Evolutionary conservation across 2,329 filamentous ascomycete genomes (phyloP).

Genomic region (Diaporthe amygdali): DNA sequence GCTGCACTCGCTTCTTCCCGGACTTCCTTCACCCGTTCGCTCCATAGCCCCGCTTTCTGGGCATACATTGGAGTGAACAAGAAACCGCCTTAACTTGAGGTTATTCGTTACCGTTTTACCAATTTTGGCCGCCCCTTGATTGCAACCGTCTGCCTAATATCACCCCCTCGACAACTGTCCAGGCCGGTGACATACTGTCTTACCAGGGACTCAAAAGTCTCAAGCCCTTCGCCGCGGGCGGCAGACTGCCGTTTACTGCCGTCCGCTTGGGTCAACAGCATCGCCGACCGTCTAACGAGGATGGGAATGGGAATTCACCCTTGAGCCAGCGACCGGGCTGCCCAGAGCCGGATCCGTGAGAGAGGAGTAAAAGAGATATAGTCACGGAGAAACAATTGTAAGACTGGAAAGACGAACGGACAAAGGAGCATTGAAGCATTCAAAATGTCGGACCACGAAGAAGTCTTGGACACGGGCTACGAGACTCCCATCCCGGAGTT

Average conservation of each 20-base stretch:
- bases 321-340: constrained; percentile 23
- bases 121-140: background rate
- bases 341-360: constrained; percentile 7
- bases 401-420: background rate
- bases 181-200: constrained; percentile 5
- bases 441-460: constrained; percentile 73
- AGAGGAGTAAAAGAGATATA: constrained; percentile 3
- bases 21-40: constrained; percentile 82
- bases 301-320: constrained; percentile 27
- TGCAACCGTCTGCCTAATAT: background rate
- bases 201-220: constrained; percentile 6
- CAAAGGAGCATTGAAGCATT: constrained; percentile 36
- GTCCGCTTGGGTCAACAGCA: constrained; percentile 34
- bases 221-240: constrained; percentile 34
- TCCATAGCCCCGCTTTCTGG: constrained; percentile 90
- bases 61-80: constrained; percentile 96
- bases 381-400: background rate
- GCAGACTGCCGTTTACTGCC: constrained; percentile 39
- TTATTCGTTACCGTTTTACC: background rate
- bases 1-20: constrained; percentile 56
- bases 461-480: constrained; percentile 67
- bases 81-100: constrained; percentile 90
- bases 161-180: background rate
- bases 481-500: constrained; percentile 79
- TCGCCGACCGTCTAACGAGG: constrained; percentile 17